phyloP scores from a whole-genome alignment of 306 rosid genomes.

The Pterocarpus macrocarpus region DNA sequence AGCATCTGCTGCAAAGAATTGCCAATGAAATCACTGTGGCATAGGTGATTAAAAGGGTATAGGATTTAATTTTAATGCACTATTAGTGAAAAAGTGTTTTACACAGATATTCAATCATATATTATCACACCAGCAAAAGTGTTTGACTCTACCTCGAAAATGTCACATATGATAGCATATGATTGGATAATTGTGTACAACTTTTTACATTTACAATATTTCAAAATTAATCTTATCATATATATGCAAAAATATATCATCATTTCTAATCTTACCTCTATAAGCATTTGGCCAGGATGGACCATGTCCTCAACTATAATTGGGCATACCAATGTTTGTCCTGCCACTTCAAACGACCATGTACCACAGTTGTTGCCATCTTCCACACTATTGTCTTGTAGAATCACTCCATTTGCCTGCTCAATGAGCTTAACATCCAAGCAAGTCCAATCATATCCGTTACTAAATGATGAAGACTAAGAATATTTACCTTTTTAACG shows the following conservation, averaged over 20 bases:
- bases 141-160: no score
- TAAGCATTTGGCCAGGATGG: conserved; percentile 84
- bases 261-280: conserved; percentile 67
- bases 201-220: no score
- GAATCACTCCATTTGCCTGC: conserved; percentile 57
- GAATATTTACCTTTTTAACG: background rate
- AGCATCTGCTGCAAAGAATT: conserved; percentile 68
- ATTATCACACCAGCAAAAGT: no score
- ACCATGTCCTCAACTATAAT: conserved; percentile 84
- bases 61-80: no score
- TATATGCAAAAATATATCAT: background rate
- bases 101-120: no score
- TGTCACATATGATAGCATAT: no score
- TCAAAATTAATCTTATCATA: background rate
- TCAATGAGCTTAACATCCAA: conserved; percentile 62
- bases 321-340: conserved; percentile 77
- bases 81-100: no score
- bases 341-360: conserved; percentile 80
- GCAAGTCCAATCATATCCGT: conserved; percentile 27
- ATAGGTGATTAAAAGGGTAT: background rate
- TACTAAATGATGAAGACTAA: conserved; percentile 36
- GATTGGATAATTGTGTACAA: no score
- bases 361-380: conserved; percentile 61
- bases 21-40: background rate
- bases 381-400: conserved; percentile 51